Conservation (phyloP, 176 grass and related monocot genomes). For the Thinopyrum elongatum region DNA sequence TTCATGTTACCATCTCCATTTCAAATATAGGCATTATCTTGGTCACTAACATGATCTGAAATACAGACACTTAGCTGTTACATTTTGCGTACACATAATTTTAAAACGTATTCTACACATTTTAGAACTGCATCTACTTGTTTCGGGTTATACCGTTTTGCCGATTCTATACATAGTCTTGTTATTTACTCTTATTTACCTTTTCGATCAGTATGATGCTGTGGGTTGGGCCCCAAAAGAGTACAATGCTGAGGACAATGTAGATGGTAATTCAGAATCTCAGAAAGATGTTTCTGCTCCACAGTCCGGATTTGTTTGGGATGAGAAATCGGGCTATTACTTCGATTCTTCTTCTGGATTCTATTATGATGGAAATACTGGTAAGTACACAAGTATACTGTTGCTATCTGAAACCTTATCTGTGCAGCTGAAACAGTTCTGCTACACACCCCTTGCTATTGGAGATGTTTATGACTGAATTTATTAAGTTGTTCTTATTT, state of each 20-base stretch:
- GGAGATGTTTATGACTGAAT: background rate
- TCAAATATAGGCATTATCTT: background rate
- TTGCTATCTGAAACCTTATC: background rate
- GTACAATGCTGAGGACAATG: conserved; percentile 84
- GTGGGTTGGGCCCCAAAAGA: conserved; percentile 95
- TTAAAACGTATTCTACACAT: background rate
- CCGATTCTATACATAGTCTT: conserved; percentile 1
- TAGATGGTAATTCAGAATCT: conserved; percentile 39
- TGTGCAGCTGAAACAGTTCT: background rate
- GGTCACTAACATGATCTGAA: background rate
- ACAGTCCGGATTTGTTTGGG: conserved; percentile 96
- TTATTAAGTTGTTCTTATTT: conserved; percentile 34
- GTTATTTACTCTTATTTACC: conserved; percentile 13
- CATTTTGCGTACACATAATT: background rate
- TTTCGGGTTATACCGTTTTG: conserved; percentile 8
- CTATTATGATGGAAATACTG: conserved; percentile 99
- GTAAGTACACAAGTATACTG: conserved; percentile 37
- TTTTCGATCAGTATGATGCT: conserved; percentile 78
- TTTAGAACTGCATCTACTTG: background rate
- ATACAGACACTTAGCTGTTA: background rate
- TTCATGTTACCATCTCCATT: background rate
- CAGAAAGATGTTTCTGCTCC: conserved; percentile 47
- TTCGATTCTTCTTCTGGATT: conserved; percentile 97
- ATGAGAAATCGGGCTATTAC: conserved; percentile 99
- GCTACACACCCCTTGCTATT: background rate